phyloP scores from a whole-genome alignment of 2,329 filamentous ascomycete genomes.

The Xylaria sp. region DNA sequence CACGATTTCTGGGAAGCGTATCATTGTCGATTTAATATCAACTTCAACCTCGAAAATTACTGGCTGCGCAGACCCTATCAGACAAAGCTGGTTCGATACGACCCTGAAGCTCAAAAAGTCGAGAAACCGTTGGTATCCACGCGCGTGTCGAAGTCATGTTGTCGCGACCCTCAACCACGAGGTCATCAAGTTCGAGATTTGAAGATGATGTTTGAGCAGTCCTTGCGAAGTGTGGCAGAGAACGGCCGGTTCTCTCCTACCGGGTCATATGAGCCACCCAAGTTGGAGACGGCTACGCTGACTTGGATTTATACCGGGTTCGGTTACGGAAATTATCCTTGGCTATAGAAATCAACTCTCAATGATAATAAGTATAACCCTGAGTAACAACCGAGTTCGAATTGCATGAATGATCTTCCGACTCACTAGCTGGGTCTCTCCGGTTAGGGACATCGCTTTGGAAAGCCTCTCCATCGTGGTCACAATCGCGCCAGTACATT shows the following conservation, averaged over 20 bases:
- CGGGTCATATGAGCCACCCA: constrained; percentile 40
- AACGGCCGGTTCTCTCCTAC: constrained; percentile 27
- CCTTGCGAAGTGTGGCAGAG: constrained; percentile 41
- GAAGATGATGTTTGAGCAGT: constrained; percentile 47
- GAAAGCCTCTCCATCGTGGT: neutral
- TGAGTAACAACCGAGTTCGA: neutral
- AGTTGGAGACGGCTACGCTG: constrained; percentile 48
- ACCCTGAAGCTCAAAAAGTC: constrained; percentile 41
- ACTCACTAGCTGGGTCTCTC: neutral
- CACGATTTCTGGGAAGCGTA: constrained; percentile 58
- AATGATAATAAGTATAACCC: neutral
- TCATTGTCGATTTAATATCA: constrained; percentile 60
- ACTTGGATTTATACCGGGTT: constrained; percentile 49
- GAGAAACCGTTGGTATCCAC: constrained; percentile 32
- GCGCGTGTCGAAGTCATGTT: constrained; percentile 43
- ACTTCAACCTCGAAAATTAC: constrained; percentile 57
- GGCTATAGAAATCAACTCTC: neutral
- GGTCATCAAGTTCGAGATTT: constrained; percentile 47
- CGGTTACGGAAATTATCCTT: constrained; percentile 26
- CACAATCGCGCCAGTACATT: neutral
- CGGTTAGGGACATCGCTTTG: neutral
- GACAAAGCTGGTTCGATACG: constrained; percentile 45
- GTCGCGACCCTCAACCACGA: constrained; percentile 45
- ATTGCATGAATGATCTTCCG: neutral
- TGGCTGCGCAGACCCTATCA: constrained; percentile 56